Conservation (phyloP, 179 eudicot species). For the Nepenthes alata region DNA sequence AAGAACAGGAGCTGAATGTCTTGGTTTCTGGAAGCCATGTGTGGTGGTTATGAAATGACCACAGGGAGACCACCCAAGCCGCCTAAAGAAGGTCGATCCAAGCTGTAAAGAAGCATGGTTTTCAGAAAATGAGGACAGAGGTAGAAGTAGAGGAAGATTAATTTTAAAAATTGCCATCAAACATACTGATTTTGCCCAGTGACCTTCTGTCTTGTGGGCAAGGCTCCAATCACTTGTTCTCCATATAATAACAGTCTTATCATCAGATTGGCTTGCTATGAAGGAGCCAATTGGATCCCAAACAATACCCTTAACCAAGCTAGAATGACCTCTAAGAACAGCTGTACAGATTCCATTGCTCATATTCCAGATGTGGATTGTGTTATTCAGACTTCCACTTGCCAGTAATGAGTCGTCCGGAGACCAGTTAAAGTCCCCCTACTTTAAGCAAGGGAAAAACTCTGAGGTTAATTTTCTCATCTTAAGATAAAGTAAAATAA, state of each 20-base stretch:
- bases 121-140: slow-evolving; percentile 8
- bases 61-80: slow-evolving; percentile 99
- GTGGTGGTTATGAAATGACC: slow-evolving; percentile 96
- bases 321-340: slow-evolving; percentile 92
- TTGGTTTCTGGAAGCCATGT: slow-evolving; percentile 95
- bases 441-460: slow-evolving; percentile 65
- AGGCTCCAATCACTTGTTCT: slow-evolving; percentile 97
- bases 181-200: slow-evolving; percentile 97
- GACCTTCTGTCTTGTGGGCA: slow-evolving; percentile 94
- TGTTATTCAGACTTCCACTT: slow-evolving; percentile 89
- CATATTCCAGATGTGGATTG: slow-evolving; percentile 90
- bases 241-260: slow-evolving; percentile 95
- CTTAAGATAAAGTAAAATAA: slow-evolving; percentile 1
- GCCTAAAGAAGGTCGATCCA: slow-evolving; percentile 95
- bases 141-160: slow-evolving; percentile 3
- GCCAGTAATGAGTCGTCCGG: slow-evolving; percentile 93
- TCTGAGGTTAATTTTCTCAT: slow-evolving; percentile 26
- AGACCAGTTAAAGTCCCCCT: slow-evolving; percentile 99
- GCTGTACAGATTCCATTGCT: slow-evolving; percentile 84
- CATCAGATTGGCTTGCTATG: slow-evolving; percentile 94
- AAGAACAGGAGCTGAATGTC: slow-evolving; percentile 94
- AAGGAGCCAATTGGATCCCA: slow-evolving; percentile 99
- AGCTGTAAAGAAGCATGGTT: slow-evolving; percentile 41
- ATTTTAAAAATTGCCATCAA: not conserved
- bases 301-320: slow-evolving; percentile 91